Conservation (phyloP, 257 asterid genomes). For the Nicotiana undulata region DNA sequence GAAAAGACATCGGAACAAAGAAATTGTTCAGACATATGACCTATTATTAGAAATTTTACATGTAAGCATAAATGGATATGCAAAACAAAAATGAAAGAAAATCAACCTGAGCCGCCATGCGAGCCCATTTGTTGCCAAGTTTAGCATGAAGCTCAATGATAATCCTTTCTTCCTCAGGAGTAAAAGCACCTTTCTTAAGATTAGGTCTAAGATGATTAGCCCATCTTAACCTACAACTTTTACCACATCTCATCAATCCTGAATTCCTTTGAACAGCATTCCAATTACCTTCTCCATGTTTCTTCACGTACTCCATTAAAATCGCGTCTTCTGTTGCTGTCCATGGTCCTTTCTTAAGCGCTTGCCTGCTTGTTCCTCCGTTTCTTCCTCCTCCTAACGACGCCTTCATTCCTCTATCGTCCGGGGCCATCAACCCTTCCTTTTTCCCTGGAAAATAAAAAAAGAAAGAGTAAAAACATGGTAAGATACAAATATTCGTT, state of each 20-base stretch:
- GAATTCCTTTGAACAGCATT: slow-evolving; percentile 65
- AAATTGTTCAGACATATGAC: not conserved
- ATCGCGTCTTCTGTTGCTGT: slow-evolving; percentile 50
- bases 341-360: slow-evolving; percentile 70
- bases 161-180: slow-evolving; percentile 26
- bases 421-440: slow-evolving; percentile 40
- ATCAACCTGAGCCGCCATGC: slow-evolving; percentile 39
- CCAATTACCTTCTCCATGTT: slow-evolving; percentile 71
- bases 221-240: slow-evolving; percentile 40
- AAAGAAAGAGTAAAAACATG: not conserved
- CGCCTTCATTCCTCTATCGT: slow-evolving; percentile 24
- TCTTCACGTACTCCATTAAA: slow-evolving; percentile 47
- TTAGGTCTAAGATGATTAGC: slow-evolving; percentile 38
- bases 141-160: slow-evolving; percentile 33
- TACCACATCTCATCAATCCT: slow-evolving; percentile 58
- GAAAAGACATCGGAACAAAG: not conserved
- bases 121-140: slow-evolving; percentile 44
- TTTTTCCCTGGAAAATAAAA: not conserved
- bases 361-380: slow-evolving; percentile 4
- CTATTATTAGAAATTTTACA: not conserved
- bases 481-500: not conserved
- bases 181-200: slow-evolving; percentile 33
- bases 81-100: not conserved
- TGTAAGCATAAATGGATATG: not conserved
- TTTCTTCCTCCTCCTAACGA: slow-evolving; percentile 1